Base-by-base conservation (phyloP, 106 monocot species). In the Apostasia shenzhenica region DNA sequence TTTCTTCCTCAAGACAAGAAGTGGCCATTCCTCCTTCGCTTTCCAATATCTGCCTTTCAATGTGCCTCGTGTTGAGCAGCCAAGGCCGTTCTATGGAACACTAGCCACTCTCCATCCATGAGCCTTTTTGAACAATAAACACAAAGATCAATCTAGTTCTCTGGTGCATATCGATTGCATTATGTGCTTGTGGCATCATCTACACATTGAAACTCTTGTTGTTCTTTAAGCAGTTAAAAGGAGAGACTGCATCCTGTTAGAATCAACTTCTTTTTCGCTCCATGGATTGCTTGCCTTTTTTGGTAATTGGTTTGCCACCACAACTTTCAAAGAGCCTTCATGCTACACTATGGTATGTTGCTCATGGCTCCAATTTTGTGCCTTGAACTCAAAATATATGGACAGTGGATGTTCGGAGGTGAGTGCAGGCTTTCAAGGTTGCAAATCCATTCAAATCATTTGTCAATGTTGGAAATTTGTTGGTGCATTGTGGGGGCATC, bases 351-450 rank as follows among this genome's bases (percentile, higher is more conserved):
- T 86, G 86, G 86, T 87, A 87, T 60, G 70, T n/a, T 70, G 3
- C 57, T 84, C 61, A 87, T 87, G 87, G 65, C 81, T 48, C 83
- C 84, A 0, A 79, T 88, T 41, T 79, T 88, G 5, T 61, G 78
- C 59, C 77, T 88, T 1, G 87, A 88, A 63, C 76, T 94, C 48
- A 94, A 94, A 70, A 77, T 90, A 41, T 90, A 82, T 54, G 82
- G 87, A 1, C 87, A 88, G 49, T 84, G 84, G 83, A 84, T 88
- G 84, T 78, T 73, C 6, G 84, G 83, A 2, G 87, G 87, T 46
- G 41, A 78, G 13, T 68, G 84, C 3, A 75, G 80, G 68, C 82
- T 90, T 41, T 87, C 94, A 3, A 85, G 80, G 63, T 90, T 90
- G 54, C 87, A 87, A 0, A 90, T 87, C 37, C 86, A 89, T 0